phyloP scores from a whole-genome alignment of 345 rosid genomes.

The Syzygium aqueum region DNA sequence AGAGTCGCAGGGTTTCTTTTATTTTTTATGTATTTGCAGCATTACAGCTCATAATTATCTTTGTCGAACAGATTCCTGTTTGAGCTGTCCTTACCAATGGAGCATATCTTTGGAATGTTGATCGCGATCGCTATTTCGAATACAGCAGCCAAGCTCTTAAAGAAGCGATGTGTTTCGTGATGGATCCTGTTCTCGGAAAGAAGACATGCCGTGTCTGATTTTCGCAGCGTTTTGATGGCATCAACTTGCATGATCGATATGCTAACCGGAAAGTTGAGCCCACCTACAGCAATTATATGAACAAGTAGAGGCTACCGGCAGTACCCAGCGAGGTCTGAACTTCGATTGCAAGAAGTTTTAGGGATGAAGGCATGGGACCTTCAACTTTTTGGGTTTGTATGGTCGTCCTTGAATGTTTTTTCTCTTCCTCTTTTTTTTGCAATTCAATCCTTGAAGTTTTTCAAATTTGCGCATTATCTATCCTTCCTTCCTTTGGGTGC shows the following conservation, averaged over 20 bases:
- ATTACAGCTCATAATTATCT: background rate
- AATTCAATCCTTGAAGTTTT: background rate
- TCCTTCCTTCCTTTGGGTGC: background rate
- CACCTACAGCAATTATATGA: background rate
- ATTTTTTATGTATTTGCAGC: background rate
- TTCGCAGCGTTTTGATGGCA: conserved; percentile 14
- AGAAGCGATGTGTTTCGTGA: conserved; percentile 20
- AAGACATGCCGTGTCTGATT: conserved; percentile 13
- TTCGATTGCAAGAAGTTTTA: background rate
- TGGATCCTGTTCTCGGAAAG: conserved; percentile 9
- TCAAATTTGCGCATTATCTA: background rate
- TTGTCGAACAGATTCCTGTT: conserved; percentile 69
- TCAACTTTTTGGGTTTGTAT: background rate
- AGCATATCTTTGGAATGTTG: conserved; percentile 9
- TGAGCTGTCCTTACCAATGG: conserved; percentile 20
- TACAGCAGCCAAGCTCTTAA: conserved; percentile 15
- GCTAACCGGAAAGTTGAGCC: conserved; percentile 23
- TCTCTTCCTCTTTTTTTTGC: background rate
- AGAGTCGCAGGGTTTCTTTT: background rate
- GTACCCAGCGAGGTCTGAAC: background rate
- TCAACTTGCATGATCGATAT: conserved; percentile 91
- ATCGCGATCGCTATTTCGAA: conserved; percentile 18
- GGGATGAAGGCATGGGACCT: background rate
- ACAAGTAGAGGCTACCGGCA: background rate
- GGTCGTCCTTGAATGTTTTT: background rate